phyloP scores from a whole-genome alignment of 140 eudicot species.

The Anethum foeniculum region DNA sequence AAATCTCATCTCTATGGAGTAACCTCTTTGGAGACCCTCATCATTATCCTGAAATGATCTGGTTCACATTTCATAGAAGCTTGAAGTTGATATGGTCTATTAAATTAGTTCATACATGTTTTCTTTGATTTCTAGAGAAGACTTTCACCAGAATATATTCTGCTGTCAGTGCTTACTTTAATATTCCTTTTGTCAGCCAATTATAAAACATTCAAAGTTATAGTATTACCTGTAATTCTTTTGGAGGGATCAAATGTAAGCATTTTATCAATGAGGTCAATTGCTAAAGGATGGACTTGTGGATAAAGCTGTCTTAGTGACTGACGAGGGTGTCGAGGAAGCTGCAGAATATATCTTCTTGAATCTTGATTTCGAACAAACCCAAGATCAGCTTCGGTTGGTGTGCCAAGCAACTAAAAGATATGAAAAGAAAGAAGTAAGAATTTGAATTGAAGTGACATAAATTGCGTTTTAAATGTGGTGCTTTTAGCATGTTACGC shows the following conservation, averaged over 20 bases:
- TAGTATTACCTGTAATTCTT: conserved; percentile 64
- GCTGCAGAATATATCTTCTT: conserved; percentile 60
- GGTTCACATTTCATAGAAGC: too few species aligned
- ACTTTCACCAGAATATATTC: conserved; percentile 1
- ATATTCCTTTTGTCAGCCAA: not conserved
- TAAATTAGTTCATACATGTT: not conserved
- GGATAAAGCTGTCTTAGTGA: conserved; percentile 49
- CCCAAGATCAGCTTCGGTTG: conserved; percentile 60
- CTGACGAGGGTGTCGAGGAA: conserved; percentile 61
- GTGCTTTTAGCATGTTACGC: not conserved
- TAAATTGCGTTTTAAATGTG: not conserved
- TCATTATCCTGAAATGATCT: too few species aligned
- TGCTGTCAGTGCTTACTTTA: not conserved
- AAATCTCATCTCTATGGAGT: too few species aligned
- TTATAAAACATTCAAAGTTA: not conserved
- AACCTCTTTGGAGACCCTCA: too few species aligned
- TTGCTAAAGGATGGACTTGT: conserved; percentile 74
- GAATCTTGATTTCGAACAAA: conserved; percentile 67
- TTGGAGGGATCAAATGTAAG: conserved; percentile 68
- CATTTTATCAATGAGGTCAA: conserved; percentile 84
- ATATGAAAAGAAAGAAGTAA: not conserved
- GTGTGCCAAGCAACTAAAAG: conserved; percentile 72
- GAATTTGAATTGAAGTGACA: not conserved
- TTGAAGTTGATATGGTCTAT: not conserved
- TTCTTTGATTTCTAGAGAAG: not conserved